Evolutionary conservation across 306 rosid species (phyloP), one percentile per base, ranked within the genome.

Genomic region (Fragaria ananassa): DNA sequence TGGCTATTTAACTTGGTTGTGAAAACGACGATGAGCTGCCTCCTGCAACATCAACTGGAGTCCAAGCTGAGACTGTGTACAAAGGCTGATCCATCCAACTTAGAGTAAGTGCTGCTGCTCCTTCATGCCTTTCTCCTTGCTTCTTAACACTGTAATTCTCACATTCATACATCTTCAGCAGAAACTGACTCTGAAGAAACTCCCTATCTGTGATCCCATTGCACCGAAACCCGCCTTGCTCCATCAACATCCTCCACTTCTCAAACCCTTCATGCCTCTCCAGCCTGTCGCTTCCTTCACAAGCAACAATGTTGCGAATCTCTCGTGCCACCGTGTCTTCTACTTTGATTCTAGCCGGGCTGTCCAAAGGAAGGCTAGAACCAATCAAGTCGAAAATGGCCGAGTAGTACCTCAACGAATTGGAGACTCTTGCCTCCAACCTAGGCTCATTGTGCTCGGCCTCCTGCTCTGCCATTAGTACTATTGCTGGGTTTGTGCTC

Each of bases 61-160:
- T 66, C 99, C 99, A 96, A 49, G 91, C 97, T 19, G 99, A 92
- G 31, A 96, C 93, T 11, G 94, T 91, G 63, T 86, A 96, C 17
- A 96, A 66, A 78, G 93, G 86, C 74, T 89, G 96, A 31, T 91
- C 93, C 49, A 82, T 49, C 99, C 99, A 96, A 60, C 88, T 47
- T 34, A 96, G 85, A 10, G 88, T 87, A 14, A 96, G 51, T 9
- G 76, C 90, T 45, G 72, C 88, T n/a, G 78, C 89, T 67, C 78
- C 97, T 19, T 18, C 70, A 64, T 65, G 10, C 47, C 71, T 92
- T 23, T 72, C 72, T 65, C 82, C 89, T 70, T 83, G 79, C 88
- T 82, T 88, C 86, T 54, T 89, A 2, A 93, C 88, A 46, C 70
- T 77, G 74, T 83, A 96, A 53, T 75, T 81, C 57, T 86, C 90